Conservation (phyloP, 2,329 filamentous ascomycete genomes). For the Sporothrix brunneoviolacea region DNA sequence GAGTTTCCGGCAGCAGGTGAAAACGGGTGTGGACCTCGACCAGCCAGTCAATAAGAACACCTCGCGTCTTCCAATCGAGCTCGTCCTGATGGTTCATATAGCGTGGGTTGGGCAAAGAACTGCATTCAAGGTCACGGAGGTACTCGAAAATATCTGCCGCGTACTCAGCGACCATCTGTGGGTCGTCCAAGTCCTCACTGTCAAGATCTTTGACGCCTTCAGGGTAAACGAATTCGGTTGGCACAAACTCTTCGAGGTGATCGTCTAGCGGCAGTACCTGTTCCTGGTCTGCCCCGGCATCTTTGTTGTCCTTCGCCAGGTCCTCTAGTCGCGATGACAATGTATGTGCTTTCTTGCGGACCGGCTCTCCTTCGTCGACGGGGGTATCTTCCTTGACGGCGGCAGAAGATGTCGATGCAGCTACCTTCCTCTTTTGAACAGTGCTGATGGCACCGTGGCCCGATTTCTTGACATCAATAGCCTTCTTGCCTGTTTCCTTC, state of each 20-base stretch:
- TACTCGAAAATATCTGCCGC: conserved; percentile 97
- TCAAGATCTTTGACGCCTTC: conserved; percentile 61
- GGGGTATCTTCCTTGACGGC: conserved; percentile 54
- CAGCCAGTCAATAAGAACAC: conserved; percentile 95
- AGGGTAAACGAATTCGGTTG: conserved; percentile 25
- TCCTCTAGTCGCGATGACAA: conserved; percentile 43
- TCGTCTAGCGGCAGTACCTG: conserved; percentile 28
- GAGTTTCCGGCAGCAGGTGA: conserved; percentile 87
- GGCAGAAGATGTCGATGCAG: conserved; percentile 33
- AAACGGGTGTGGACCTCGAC: conserved; percentile 98
- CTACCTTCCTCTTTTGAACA: conserved; percentile 61
- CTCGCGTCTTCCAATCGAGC: conserved; percentile 97
- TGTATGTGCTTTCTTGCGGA: conserved; percentile 58
- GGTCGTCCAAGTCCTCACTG: conserved; percentile 82
- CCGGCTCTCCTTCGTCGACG: conserved; percentile 60
- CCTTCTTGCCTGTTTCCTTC: conserved; percentile 49
- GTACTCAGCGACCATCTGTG: conserved; percentile 96
- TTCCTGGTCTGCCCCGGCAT: conserved; percentile 24
- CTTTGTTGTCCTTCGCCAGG: conserved; percentile 34
- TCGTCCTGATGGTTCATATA: conserved; percentile 96
- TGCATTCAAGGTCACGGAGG: conserved; percentile 73
- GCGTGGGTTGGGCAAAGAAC: conserved; percentile 75
- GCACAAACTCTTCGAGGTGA: conserved; percentile 22
- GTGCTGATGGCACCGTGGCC: conserved; percentile 61
- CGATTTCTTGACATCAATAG: conserved; percentile 61